Evolutionary conservation across 805 yeast genomes (phyloP), one percentile per base, ranked within the genome.

Genomic region (Lipomyces kockii): DNA sequence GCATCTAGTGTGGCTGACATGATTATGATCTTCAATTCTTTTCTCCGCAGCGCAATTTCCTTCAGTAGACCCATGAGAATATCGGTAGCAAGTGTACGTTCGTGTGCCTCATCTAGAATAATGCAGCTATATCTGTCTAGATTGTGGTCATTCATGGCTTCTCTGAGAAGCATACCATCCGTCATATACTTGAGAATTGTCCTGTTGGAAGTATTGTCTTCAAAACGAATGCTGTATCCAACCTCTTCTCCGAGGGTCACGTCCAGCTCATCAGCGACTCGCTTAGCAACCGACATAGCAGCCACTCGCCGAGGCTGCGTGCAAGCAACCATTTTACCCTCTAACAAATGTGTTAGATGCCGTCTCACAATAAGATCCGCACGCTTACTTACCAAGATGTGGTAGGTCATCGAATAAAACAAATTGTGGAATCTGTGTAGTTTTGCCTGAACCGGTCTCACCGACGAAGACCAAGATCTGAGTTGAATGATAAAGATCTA

Each of bases 1-100:
- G 98, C 98, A 81, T 94, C 98, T 77, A 94, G 84, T 1, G 99
- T 95, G 70, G 98, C 99, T 74, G 98, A 92, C 98, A 94, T 94
- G 77, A 94, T 88, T 71, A 94, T 92, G 73, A 94, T 85, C 78
- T 95, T 95, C 76, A 94, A 83, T 76, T 94, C 98, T 25, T 91
- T 88, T 79, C 98, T 86, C 78, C 96, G 85, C 46, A 78, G 73
- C 35, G 91, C 85, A 58, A 94, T 88, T 76, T 92, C 91, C 78
- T 94, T 94, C 75, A 94, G 80, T 69, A 94, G 82, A 69, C 98
- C 98, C 98, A 94, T 94, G 72, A 94, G 82, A 67, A 94, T 94
- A 85, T 94, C 99, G 0, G 99, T 94, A 46, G 98, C 92, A 74
- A 94, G 83, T 0, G 99, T 95, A 79, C 99, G 89, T 80, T 94